A percentile compares a stretch with the other conserved stretches of the same genome.
These are phyloP conservation scores for Saraca asoca DNA, from an alignment of 331 rosid species.

Conservation along the genomic window DNA sequence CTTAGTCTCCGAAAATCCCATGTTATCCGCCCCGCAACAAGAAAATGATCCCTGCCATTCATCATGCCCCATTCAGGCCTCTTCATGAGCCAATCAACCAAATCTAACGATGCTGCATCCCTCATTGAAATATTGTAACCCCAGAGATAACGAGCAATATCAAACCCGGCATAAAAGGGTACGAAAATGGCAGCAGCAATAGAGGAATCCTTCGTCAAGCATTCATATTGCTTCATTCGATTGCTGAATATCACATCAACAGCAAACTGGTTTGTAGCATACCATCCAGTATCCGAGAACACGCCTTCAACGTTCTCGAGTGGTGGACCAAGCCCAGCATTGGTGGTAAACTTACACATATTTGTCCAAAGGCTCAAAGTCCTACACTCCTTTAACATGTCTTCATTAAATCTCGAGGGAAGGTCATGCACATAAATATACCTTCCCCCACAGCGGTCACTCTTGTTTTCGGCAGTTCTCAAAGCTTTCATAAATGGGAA, in stretches of 20 bases:
- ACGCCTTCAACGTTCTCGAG: constrained; percentile 79
- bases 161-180: constrained; percentile 96
- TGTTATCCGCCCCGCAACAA: constrained; percentile 93
- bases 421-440: constrained; percentile 86
- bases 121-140: constrained; percentile 79
- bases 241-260: constrained; percentile 90
- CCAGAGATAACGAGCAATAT: constrained; percentile 92
- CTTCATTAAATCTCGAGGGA: constrained; percentile 85
- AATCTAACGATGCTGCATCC: constrained; percentile 84
- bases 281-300: constrained; percentile 83
- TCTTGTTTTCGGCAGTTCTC: constrained; percentile 65
- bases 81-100: constrained; percentile 80
- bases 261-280: constrained; percentile 88
- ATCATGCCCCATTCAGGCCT: constrained; percentile 84
- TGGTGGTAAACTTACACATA: constrained; percentile 93
- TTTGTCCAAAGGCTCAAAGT: constrained; percentile 80
- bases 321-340: constrained; percentile 94
- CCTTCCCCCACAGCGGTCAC: constrained; percentile 87
- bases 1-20: constrained; percentile 91
- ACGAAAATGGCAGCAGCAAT: constrained; percentile 87
- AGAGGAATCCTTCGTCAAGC: constrained; percentile 78
- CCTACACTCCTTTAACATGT: constrained; percentile 78
- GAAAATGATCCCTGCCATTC: constrained; percentile 94
- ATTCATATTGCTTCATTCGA: constrained; percentile 89
- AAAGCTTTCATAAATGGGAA: constrained; percentile 66